Evolutionary conservation across 768 basidiomycete genomes (phyloP), one percentile per base, ranked within the genome.

Genomic region (Xerocomellus intermedius): DNA sequence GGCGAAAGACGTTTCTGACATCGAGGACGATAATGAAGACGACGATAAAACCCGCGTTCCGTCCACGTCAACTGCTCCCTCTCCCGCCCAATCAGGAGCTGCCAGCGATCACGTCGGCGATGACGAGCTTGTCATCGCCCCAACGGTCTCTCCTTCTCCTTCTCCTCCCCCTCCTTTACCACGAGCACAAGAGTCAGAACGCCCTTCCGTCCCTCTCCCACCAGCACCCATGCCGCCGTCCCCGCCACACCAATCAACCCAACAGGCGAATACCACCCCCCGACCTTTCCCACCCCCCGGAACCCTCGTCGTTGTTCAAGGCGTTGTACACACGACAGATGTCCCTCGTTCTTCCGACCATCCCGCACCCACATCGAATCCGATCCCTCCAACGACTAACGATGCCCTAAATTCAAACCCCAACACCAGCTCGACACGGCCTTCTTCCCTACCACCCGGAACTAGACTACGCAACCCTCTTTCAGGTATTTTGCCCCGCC

Each of bases 301-400:
- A 14, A 89, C 89, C 3, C 78, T 91, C 4, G 89, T 91, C 24
- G 87, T 91, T 35, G 89, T 91, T 0, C 89, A 91, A 69, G 89
- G 89, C 46, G 87, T 90, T 38, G 88, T 90, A 1, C 87, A 90
- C 58, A 89, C 88, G 1, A 85, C 85, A 4, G 87, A 89, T 68
- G 78, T 81, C 26, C 77, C 83, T 1, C 75, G 77, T 21, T 53
- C 69, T 35, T 52, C 63, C 14, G 64, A 69, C 42, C 60, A 68
- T 46, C 65, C 58, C 21, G 46, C 62, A 9, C 28, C 57, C 30
- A 54, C 42, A 36, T 49, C 54, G n/a, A 61, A 48, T 52, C 45
- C 65, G 8, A 49, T 45, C 17, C 46, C 44, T 16, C 39, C 55
- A 0, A 42, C 47, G 16, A 24, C 57, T 45, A 54, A 48, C 38